Conservation (phyloP, 345 rosid genomes). For the Aquilaria sinensis region DNA sequence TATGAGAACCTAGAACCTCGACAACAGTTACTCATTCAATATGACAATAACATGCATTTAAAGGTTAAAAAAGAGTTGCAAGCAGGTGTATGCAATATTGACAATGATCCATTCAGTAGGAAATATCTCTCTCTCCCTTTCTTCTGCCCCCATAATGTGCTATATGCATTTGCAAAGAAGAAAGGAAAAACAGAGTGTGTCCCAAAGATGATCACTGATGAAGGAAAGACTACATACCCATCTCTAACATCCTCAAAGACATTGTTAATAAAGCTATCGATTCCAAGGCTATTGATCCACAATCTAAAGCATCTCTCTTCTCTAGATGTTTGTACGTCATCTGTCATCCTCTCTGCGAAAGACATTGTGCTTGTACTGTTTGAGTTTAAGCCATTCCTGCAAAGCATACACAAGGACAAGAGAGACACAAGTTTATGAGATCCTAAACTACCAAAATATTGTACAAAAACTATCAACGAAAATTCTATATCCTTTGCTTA, state of each 20-base stretch:
- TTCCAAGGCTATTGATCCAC: constrained; percentile 94
- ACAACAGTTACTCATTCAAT: no score
- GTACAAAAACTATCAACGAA: no score
- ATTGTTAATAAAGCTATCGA: constrained; percentile 65
- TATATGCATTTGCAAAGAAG: not conserved
- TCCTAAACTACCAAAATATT: no score
- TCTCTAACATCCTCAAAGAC: constrained; percentile 88
- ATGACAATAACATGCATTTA: no score
- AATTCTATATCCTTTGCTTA: no score
- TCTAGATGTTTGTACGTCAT: constrained; percentile 73
- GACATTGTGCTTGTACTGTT: constrained; percentile 45
- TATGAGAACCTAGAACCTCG: no score
- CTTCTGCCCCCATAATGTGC: not conserved
- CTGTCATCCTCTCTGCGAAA: constrained; percentile 91
- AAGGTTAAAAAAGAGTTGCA: no score
- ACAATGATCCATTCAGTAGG: no score
- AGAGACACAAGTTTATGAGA: no score
- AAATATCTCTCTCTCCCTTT: no score
- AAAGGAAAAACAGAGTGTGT: not conserved
- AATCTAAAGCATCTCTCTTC: constrained; percentile 89
- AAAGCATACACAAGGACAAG: constrained; percentile 10
- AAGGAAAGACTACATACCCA: constrained; percentile 45
- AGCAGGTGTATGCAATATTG: no score
- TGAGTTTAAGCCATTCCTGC: constrained; percentile 77
- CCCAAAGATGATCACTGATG: constrained; percentile 1